Evolutionary conservation across 805 yeast species (phyloP), one percentile per base, ranked within the genome.

Genomic region (Pichia phayaonensis): DNA sequence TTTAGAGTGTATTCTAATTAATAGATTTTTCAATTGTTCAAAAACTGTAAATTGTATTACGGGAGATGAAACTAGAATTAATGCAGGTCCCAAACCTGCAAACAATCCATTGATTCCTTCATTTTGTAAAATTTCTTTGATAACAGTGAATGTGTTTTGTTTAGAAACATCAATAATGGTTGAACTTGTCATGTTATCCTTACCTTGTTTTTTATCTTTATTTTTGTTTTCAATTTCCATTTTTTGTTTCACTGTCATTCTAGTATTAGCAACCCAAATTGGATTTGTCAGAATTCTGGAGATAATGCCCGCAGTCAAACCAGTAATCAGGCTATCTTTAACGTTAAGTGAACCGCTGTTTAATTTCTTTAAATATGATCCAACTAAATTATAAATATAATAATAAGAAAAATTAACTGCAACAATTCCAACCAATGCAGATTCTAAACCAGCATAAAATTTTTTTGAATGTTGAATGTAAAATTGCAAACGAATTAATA

Each of bases 201-300:
- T n/a, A n/a, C n/a, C n/a, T n/a, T n/a, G n/a, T n/a, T n/a, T n/a
- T n/a, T n/a, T n/a, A n/a, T 61, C 53, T 13, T 31, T 13, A 20
- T 36, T 26, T 20, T 22, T 16, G 50, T 54, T 68, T 66, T 40
- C 39, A 23, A 31, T 34, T 24, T 29, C 43, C 4, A 18, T 31
- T 42, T 53, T 48, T 39, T 50, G 68, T 63, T 47, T 44, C 18
- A 90, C 89, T 59, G 95, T 86, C 78, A 84, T 81, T 62, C 96
- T 77, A 3, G 97, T 90, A 64, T 90, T 90, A 43, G 95, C 94
- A 42, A 90, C 95, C 97, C 97, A 90, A 58, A 88, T 81, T 23
- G 97, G 97, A 65, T 90, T 90, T 13, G 96, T 83, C 12, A 83
- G 75, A 21, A 86, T 71, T 46, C 90, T 86, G 3, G 97, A 89